Conservation (phyloP, 2,329 filamentous ascomycete genomes). For the Penicillium frequentans region DNA sequence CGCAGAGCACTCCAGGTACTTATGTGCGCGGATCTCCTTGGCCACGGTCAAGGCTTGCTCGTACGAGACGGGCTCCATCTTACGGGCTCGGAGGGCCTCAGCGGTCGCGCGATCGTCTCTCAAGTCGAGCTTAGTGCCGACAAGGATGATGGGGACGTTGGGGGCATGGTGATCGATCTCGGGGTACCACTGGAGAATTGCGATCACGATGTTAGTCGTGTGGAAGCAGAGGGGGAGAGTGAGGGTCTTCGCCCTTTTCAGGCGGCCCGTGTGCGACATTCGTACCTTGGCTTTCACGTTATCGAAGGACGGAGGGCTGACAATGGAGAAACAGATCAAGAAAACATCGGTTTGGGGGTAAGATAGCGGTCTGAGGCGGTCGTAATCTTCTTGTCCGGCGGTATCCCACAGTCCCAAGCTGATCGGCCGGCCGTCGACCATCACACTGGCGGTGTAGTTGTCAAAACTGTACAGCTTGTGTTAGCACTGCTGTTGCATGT, state of each 20-base stretch:
- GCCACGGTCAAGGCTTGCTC: constrained; percentile 85
- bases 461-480: constrained; percentile 68
- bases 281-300: constrained; percentile 97
- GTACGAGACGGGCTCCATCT: constrained; percentile 96
- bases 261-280: not conserved
- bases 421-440: constrained; percentile 98
- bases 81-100: constrained; percentile 81
- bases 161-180: constrained; percentile 97
- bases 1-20: constrained; percentile 97
- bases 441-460: constrained; percentile 98
- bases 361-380: constrained; percentile 87
- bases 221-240: not conserved
- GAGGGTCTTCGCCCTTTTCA: not conserved
- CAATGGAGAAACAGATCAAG: constrained; percentile 97
- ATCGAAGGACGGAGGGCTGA: constrained; percentile 95
- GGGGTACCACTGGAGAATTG: constrained; percentile 74
- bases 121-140: constrained; percentile 95
- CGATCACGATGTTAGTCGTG: not conserved
- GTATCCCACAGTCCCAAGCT: constrained; percentile 98
- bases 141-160: constrained; percentile 91
- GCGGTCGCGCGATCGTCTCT: constrained; percentile 82
- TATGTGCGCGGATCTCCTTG: constrained; percentile 93
- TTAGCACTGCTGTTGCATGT: constrained; percentile 12
- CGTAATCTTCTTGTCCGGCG: constrained; percentile 97
- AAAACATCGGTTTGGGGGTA: constrained; percentile 99